Evolutionary conservation across 495 filamentous ascomycete species (phyloP).

Genomic region (Immersiella caudata): DNA sequence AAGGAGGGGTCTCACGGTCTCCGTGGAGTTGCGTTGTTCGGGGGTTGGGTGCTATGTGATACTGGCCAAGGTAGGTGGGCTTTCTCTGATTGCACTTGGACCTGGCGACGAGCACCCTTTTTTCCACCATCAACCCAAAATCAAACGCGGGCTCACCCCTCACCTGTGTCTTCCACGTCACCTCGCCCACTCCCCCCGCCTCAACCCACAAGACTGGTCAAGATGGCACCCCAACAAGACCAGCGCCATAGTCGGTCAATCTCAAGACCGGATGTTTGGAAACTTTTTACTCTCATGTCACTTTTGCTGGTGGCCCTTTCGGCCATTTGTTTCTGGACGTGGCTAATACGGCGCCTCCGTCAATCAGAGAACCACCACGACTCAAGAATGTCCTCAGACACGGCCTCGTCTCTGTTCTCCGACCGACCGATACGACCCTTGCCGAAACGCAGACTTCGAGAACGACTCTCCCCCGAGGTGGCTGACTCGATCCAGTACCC

Average conservation of each 20-base stretch:
- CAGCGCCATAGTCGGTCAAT: not conserved
- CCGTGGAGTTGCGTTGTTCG: not conserved
- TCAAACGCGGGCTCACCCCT: not conserved
- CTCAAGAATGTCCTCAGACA: constrained; percentile 66
- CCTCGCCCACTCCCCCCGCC: not conserved
- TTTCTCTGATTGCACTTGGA: not conserved
- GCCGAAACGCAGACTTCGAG: constrained; percentile 82
- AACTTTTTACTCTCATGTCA: not conserved
- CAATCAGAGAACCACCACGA: constrained; percentile 27
- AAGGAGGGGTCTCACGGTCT: not conserved
- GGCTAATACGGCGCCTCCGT: constrained; percentile 17
- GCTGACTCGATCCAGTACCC: constrained; percentile 83
- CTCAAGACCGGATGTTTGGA: not conserved
- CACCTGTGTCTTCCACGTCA: not conserved
- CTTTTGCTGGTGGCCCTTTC: not conserved
- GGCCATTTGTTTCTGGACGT: constrained; percentile 25
- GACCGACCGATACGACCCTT: constrained; percentile 92
- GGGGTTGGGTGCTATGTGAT: not conserved
- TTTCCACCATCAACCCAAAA: not conserved
- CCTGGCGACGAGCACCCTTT: not conserved
- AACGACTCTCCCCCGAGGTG: constrained; percentile 79
- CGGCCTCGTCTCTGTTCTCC: constrained; percentile 74
- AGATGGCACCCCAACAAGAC: not conserved
- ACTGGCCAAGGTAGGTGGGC: not conserved
- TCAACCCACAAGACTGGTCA: not conserved